Base-by-base conservation (phyloP, 257 asterid species). In the Nicotiana knightiana region DNA sequence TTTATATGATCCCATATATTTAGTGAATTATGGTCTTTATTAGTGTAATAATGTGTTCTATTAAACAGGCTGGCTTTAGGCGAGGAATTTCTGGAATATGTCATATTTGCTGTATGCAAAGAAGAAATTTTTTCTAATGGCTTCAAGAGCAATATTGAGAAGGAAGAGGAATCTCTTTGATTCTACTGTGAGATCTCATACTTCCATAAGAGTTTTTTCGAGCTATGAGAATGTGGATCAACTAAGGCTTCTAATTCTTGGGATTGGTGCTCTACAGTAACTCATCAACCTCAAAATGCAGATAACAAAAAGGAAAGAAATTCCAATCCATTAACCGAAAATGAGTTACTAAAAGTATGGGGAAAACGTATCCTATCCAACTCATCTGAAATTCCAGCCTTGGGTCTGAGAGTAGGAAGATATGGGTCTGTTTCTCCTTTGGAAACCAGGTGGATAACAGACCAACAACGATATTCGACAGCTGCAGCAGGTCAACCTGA, bases 121-220 rank as follows among this genome's bases (percentile, higher is more conserved):
- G 59, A 54, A 39, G 7, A 61, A 26, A 28, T 83, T 80, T 83
- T 80, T 84, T 80, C 76, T 82, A 67, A 95, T 96, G 98, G 94
- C 98, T 86, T 92, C 98, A 55, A 91, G 94, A 87, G 94, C 97
- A 82, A 86, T 94, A 86, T 85, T 90, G 84, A 88, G 82, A 71
- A 90, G 87, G 87, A 96, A 86, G 77, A 92, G 82, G 86, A 84
- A 63, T 83, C 83, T 96, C 37, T 80, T 91, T 57, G 90, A 86
- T 88, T 90, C 95, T 4, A 48, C 87, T 77, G 90, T 83, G 80
- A 88, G 57, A 61, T 76, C 87, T 66, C 84, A 82, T 62, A 48
- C 67, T 82, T 81, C 88, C 75, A 83, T 88, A 70, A 84, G 81
- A 82, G 86, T 93, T 26, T 79, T 85, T 84, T 86, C 88, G 80